These are phyloP conservation scores for Daldinia bambusicola DNA, from an alignment of 495 filamentous ascomycete species.

Conservation along the genomic window DNA sequence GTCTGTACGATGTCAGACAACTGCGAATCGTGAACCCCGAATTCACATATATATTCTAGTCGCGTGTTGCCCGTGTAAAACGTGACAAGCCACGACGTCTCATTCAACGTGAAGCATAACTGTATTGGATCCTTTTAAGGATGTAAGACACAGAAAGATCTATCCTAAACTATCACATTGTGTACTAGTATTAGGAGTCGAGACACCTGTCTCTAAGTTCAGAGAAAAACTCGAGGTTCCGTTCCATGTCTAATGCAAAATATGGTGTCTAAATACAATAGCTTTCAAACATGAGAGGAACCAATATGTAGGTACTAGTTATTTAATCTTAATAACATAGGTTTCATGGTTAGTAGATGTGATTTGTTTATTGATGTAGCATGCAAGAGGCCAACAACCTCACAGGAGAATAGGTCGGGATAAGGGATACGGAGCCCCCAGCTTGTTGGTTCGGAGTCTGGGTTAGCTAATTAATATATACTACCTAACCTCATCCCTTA, in stretches of 20 bases:
- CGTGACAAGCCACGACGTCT: not conserved
- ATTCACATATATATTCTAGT: slow-evolving; percentile 6
- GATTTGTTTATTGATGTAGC: not conserved
- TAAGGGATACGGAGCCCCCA: not conserved
- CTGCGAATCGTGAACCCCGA: slow-evolving; percentile 4
- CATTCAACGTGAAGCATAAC: not conserved
- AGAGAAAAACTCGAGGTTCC: not conserved
- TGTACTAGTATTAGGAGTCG: not conserved
- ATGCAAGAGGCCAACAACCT: not conserved
- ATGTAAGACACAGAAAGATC: not conserved
- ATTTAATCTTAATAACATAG: no score
- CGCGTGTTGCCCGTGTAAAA: not conserved
- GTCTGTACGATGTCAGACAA: slow-evolving; percentile 9
- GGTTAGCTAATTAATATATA: not conserved
- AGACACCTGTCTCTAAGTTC: not conserved
- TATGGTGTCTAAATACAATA: not conserved
- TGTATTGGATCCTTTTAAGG: not conserved
- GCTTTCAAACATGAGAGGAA: not conserved
- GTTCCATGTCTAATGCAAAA: not conserved
- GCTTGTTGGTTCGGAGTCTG: not conserved
- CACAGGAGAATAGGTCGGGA: not conserved
- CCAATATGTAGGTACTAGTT: not conserved
- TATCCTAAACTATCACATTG: not conserved
- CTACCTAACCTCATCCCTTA: not conserved
- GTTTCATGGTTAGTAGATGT: no score